Percentiles rank a stretch among this genome's conserved stretches.
phyloP scores from a whole-genome alignment of 352 stramenopile species.

The Globisporangium rhizosaccharum region DNA sequence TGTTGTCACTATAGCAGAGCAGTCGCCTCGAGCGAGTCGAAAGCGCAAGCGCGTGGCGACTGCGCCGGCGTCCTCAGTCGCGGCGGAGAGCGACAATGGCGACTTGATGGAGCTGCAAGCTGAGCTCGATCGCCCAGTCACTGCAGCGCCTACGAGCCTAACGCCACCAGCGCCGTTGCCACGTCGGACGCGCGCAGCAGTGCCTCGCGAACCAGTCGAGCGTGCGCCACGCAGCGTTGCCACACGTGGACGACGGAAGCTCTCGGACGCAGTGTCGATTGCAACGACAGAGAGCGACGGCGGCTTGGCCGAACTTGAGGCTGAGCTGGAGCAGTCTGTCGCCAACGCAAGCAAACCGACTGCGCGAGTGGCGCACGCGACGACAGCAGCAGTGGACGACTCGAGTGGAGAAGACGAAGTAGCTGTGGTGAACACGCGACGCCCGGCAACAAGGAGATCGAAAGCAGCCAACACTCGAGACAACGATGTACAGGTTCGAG shows the following conservation, averaged over 20 bases:
- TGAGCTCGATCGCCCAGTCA: slow-evolving; percentile 1
- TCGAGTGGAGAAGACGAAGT: too few species aligned
- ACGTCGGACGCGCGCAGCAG: neutral
- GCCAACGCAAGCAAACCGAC: too few species aligned
- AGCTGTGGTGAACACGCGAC: too few species aligned
- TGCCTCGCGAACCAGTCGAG: neutral
- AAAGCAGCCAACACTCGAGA: too few species aligned
- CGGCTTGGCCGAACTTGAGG: slow-evolving; percentile 25
- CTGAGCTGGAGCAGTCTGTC: slow-evolving; percentile 14
- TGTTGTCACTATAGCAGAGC: neutral
- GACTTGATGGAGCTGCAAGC: slow-evolving; percentile 5
- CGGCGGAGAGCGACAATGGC: slow-evolving; percentile 1
- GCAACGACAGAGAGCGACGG: slow-evolving; percentile 23
- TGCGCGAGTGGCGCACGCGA: too few species aligned
- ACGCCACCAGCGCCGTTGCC: neutral
- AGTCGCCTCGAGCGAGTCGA: neutral
- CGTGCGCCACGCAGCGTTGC: neutral
- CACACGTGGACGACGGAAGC: neutral
- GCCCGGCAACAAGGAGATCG: too few species aligned
- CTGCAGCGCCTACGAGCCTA: slow-evolving; percentile 7
- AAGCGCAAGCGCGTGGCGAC: neutral
- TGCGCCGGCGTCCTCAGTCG: neutral
- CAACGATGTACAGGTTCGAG: too few species aligned
- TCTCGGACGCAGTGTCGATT: slow-evolving; percentile 14
- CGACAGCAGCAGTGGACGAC: neutral